Base-by-base conservation (phyloP, 2,329 filamentous ascomycete species). In the Cadophora sp. region DNA sequence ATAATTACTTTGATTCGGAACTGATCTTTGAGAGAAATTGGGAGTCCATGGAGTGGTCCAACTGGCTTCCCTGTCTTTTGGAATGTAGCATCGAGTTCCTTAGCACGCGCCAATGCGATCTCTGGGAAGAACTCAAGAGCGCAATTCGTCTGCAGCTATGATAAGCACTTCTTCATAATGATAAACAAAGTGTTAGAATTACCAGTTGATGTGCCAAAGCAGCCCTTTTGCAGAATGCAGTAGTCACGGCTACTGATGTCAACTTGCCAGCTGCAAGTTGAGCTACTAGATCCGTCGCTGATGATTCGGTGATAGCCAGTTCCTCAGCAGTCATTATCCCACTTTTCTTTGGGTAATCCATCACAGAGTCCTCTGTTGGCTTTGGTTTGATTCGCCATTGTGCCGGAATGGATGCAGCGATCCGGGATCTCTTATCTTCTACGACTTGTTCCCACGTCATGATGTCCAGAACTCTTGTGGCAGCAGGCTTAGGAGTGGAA, bases 1-100 rank as follows among this genome's bases (percentile, higher is more conserved):
- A 2, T 0, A 51, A 56, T 43, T 39, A 73, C 87, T 66, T 83
- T 83, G 50, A 90, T 79, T 27, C 89, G 33, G 3, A 60, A 30
- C 16, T 24, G 16, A 22, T 68, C 70, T 47, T 72, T 72, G 45
- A 72, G 41, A 60, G 63, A 66, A 22, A 72, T 67, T 9, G 70
- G 70, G 8, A 72, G 43, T 2, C 70, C 70, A 45, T 72, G 70
- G 18, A 72, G 61, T 14, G 70, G 70, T 11, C 70, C 68, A 7
- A 70, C 27, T n/a, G 60, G 24, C 36, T 55, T 66, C 7, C 65
- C 65, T 47, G 83, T 66, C 53, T 53, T 50, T 59, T 18, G 45
- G 27, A 51, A 63, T 24, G 27, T 55, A 63, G 6, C 60, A 50
- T 63, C 65, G 36, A 55, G 62, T 22, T 63, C 62, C 24, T 59